These are phyloP conservation scores for Leishmania arabica DNA, from an alignment of 208 protist genomes.

Conservation along the genomic window DNA sequence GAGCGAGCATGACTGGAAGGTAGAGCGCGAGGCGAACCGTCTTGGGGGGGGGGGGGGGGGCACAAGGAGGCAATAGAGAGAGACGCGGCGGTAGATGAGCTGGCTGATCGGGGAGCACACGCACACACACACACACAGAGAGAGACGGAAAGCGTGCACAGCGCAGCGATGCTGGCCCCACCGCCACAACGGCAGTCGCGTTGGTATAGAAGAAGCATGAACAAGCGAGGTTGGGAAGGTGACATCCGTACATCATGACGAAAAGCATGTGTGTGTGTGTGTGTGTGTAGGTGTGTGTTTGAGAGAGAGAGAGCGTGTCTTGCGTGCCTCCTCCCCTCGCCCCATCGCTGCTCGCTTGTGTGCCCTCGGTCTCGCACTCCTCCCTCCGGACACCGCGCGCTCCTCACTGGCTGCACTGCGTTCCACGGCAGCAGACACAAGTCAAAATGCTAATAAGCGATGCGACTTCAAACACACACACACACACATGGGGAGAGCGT, in stretches of 20 bases:
- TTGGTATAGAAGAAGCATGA: too few relatives aligned
- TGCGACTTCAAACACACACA: background rate
- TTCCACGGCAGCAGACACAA: background rate
- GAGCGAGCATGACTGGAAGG: background rate
- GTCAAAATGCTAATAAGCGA: background rate
- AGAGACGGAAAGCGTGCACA: too few relatives aligned
- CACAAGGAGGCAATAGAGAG: background rate
- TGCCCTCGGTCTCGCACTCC: background rate
- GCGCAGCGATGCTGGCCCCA: background rate
- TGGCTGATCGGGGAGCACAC: background rate
- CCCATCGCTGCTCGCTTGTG: too few relatives aligned
- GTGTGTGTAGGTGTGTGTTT: constrained; percentile 6
- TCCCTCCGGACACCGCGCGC: background rate
- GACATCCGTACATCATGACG: too few relatives aligned
- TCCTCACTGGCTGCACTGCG: background rate
- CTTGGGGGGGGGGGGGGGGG: background rate
- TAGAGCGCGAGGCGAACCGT: background rate
- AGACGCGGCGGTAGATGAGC: background rate
- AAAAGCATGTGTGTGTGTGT: background rate
- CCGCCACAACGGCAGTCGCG: background rate
- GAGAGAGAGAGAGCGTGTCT: background rate
- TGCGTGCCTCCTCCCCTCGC: too few relatives aligned
- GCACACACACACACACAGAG: background rate
- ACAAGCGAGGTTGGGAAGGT: too few relatives aligned
- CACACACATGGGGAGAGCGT: background rate